Base-by-base conservation (phyloP, 805 yeast genomes). In the Monosporozyma servazzii region DNA sequence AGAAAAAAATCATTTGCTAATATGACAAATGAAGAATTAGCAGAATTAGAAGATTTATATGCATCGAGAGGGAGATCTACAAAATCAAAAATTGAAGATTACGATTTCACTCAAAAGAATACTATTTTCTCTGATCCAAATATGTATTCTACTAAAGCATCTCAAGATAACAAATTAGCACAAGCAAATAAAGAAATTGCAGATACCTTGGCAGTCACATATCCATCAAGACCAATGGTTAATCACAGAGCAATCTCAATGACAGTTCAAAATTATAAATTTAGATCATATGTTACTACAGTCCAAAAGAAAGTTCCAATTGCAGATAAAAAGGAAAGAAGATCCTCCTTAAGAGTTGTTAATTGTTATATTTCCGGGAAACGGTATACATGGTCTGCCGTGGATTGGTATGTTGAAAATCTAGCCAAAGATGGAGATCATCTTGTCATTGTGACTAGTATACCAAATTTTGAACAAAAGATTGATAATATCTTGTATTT, bases 351-450 rank as follows among this genome's bases (percentile, higher is more conserved):
- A 27, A 68, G 88, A 54, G 75, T 74, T 2, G 74, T 84, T 10
- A 66, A 79, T 63, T 80, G 84, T 44, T 83, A 81, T 61, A 71
- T 84, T 23, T 75, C 81, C 50, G 89, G 85, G 5, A 70, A 88
- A 52, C 72, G 72, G 48, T 88, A 81, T 65, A 82, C 89, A 0
- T 84, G 90, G 90, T 85, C 84, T 1, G 79, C 87, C 3, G 69
- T 82, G 8, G 89, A 84, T 62, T 84, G 88, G 87, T 74, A 79
- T 36, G 72, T 82, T 56, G 74, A 74, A 50, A 71, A 74, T 39
- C 69, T 79, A 30, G 68, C 80, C 18, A 78, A 74, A 60, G 75
- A 82, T 59, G 88, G 88, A 13, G 90, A 84, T 62, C 75, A 81
- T 11, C 65, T 84, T 18, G 76, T 83, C 11, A 76, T 84, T 18